Evolutionary conservation across 2,329 filamentous ascomycete genomes (phyloP).

Genomic region (Aureobasidium leucospermi): DNA sequence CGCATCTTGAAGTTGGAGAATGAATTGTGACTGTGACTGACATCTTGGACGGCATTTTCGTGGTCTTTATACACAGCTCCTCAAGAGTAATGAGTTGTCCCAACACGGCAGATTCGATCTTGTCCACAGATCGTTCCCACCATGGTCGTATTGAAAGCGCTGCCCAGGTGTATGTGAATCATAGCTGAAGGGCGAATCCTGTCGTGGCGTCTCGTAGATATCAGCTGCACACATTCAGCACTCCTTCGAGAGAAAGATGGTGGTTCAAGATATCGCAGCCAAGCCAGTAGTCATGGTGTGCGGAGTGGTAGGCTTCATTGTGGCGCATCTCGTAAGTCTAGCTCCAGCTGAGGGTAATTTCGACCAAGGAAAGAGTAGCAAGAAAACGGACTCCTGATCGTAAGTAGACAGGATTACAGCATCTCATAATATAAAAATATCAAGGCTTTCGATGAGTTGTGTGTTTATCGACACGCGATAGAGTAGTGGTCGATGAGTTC

Average conservation of each 20-base stretch:
- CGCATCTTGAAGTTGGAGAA: background rate
- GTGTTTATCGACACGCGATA: too few species aligned
- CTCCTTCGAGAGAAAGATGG: background rate
- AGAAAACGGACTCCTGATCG: too few species aligned
- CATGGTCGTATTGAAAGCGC: too few species aligned
- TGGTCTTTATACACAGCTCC: background rate
- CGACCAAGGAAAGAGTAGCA: background rate
- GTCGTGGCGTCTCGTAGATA: background rate
- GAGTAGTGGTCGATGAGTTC: too few species aligned
- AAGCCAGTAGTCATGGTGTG: background rate
- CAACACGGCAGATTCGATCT: too few species aligned
- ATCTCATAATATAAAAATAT: too few species aligned
- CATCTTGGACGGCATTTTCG: background rate
- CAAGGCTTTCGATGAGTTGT: too few species aligned
- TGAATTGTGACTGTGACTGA: background rate
- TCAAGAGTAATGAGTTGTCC: background rate
- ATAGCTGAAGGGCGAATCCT: background rate
- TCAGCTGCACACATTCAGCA: background rate
- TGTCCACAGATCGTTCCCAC: too few species aligned
- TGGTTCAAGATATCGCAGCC: background rate
- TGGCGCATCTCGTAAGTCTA: background rate
- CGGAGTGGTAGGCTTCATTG: background rate
- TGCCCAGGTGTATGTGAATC: background rate
- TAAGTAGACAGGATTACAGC: too few species aligned
- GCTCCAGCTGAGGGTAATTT: background rate